Percentiles rank a stretch among this genome's conserved stretches.
These are phyloP conservation scores for Vitis hybrid DNA, from an alignment of 177 flowering plant species.

Conservation along the genomic window DNA sequence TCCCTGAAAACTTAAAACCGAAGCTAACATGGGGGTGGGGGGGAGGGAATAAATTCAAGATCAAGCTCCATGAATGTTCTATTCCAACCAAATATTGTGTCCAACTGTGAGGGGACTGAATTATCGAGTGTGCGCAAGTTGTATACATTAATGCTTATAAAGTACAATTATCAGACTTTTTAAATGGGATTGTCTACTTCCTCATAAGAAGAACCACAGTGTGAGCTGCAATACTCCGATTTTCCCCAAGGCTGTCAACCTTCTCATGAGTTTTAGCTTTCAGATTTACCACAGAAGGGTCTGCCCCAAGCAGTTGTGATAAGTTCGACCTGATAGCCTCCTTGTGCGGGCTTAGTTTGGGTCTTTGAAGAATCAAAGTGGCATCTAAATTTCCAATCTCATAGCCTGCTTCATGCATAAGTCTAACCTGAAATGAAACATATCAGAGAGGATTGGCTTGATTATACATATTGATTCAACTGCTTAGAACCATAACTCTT, in stretches of 20 bases:
- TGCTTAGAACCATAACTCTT: too few relatives aligned
- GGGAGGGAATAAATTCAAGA: too few relatives aligned
- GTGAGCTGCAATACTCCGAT: slow-evolving; percentile 96
- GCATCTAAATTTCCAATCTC: slow-evolving; percentile 98
- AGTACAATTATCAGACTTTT: too few relatives aligned
- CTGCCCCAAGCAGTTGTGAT: slow-evolving; percentile 85
- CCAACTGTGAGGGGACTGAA: too few relatives aligned
- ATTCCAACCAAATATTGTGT: too few relatives aligned
- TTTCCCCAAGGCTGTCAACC: slow-evolving; percentile 98
- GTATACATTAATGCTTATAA: too few relatives aligned
- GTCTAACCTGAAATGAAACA: slow-evolving; percentile 64
- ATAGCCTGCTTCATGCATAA: slow-evolving; percentile 96
- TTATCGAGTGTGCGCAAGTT: too few relatives aligned
- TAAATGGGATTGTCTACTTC: slow-evolving; percentile 32
- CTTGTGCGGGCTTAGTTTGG: slow-evolving; percentile 95
- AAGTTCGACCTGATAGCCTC: slow-evolving; percentile 82
- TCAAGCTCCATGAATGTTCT: too few relatives aligned
- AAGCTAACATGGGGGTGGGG: too few relatives aligned
- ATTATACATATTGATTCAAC: neutral
- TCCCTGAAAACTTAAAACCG: too few relatives aligned
- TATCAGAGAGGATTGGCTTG: neutral
- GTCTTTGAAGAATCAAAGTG: slow-evolving; percentile 92
- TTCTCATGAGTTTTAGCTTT: slow-evolving; percentile 99
- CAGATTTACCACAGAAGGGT: slow-evolving; percentile 81
- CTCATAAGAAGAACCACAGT: slow-evolving; percentile 91